Percentiles rank a stretch among this genome's conserved stretches.
Conservation (phyloP, 2,329 filamentous ascomycete genomes). For the Pseudocercospora cruenta region DNA sequence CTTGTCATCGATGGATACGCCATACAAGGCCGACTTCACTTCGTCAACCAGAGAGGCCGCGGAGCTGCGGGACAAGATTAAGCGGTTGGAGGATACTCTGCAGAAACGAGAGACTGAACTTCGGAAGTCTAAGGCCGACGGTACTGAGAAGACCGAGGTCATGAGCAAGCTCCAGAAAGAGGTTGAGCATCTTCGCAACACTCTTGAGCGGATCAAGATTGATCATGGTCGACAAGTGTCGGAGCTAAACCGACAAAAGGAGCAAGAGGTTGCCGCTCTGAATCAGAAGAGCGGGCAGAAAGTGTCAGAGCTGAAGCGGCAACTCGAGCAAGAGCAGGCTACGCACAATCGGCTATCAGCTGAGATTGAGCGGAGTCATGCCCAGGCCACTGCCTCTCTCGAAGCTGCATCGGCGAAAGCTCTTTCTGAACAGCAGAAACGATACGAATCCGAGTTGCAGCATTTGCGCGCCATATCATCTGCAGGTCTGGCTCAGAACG, state of each 20-base stretch:
- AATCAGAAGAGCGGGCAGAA: background rate
- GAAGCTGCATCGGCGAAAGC: background rate
- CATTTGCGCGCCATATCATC: constrained; percentile 11
- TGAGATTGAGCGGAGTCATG: background rate
- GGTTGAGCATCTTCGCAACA: background rate
- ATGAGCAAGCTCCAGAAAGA: background rate
- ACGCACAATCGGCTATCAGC: background rate
- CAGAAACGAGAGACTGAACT: background rate
- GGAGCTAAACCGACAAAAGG: background rate
- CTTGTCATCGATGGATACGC: background rate
- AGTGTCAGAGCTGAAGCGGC: background rate
- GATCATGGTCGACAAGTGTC: background rate
- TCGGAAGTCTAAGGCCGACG: background rate
- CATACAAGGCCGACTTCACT: background rate
- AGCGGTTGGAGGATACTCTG: background rate
- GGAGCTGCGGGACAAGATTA: background rate
- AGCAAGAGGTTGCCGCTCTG: background rate
- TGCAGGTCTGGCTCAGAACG: constrained; percentile 4
- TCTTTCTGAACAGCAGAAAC: background rate
- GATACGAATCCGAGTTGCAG: constrained; percentile 4
- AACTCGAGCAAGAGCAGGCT: background rate
- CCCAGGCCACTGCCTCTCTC: background rate
- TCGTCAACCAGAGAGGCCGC: background rate
- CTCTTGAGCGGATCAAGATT: background rate
- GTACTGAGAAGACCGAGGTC: background rate